These are phyloP conservation scores for Amanita polypyramis DNA, from an alignment of 768 basidiomycete species.

Conservation along the genomic window DNA sequence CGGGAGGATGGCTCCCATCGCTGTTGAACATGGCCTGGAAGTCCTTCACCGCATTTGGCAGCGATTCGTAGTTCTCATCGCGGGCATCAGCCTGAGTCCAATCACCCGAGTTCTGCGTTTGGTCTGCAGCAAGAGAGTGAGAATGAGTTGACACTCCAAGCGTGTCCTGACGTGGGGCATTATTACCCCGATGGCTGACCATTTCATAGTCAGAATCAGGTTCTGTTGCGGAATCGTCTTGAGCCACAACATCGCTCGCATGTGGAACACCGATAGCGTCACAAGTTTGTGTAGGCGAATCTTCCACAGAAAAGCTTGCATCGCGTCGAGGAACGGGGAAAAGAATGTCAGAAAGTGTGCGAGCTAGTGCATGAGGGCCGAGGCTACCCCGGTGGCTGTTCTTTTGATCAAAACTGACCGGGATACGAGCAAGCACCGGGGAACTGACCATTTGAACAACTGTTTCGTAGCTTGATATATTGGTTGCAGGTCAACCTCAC, in stretches of 20 bases:
- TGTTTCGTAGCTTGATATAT: neutral
- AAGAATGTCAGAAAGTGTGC: conserved; percentile 14
- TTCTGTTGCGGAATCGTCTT: conserved; percentile 23
- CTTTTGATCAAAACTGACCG: neutral
- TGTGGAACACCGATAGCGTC: neutral
- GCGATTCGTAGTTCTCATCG: conserved; percentile 14
- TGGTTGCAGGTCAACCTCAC: conserved; percentile 16
- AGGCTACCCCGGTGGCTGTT: neutral
- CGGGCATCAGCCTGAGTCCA: neutral
- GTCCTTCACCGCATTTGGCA: conserved; percentile 28
- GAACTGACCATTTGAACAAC: neutral
- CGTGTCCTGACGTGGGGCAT: neutral
- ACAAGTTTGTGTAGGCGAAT: neutral
- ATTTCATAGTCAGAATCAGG: conserved; percentile 25
- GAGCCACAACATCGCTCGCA: neutral
- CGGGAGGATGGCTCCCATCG: conserved; percentile 28
- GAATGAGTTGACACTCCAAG: neutral
- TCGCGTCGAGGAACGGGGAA: conserved; percentile 13
- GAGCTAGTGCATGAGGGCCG: conserved; percentile 1
- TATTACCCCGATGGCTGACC: conserved; percentile 3
- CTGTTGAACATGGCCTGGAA: conserved; percentile 34
- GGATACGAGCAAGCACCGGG: neutral
- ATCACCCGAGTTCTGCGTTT: conserved; percentile 2
- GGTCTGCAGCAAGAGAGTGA: neutral
- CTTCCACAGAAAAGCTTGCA: conserved; percentile 9